Base-by-base conservation (phyloP, 2,329 filamentous ascomycete species). In the Verticillium albo-atrum region DNA sequence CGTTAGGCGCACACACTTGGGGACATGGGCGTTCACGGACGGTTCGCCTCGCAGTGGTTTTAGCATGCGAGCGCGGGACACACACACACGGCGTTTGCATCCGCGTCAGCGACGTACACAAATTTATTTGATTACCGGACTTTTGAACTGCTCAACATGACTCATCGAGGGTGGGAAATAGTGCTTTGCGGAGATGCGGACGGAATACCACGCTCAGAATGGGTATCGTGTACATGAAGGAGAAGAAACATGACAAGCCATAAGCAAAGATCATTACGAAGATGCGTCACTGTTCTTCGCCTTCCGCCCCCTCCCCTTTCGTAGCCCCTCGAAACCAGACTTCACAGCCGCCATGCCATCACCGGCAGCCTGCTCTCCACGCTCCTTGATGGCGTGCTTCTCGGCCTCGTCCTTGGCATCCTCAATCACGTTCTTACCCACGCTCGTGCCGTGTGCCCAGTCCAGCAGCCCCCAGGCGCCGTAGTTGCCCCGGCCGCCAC, bases 401-500 rank as follows among this genome's bases (percentile, higher is more conserved):
- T 83, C 79, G 5, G 81, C 82, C 68, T 87, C 84, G 25, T 77
- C 77, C 60, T 74, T 79, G 50, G 83, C 66, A 66, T 87, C 82
- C 47, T 84, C 80, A 2, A 84, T 71, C 2, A 85, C 79, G 30
- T 75, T 74, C 15, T 78, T 76, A 1, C 82, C 82, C 6, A 81
- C 68, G 57, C 78, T 79, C 12, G 83, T 89, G 28, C 80, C 87
- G 61, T 81, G 77, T 1, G 78, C 65, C 82, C 85, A 88, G 68
- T 90, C 87, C 61, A 89, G 61, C 2, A 89, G 62, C 0, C 87
- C 87, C 77, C 84, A 82, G 0, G 84, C 79, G 12, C 84, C 83
- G 63, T 78, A 90, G 62, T 89, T 89, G 0, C 85, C 85, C 15
- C 74, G 71, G 0, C 85, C 85, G 23, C 75, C 68, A 12, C 76